Evolutionary conservation across 495 filamentous ascomycete genomes (phyloP), one percentile per base, ranked within the genome.

Genomic region (Barbatosphaeria neglecta): DNA sequence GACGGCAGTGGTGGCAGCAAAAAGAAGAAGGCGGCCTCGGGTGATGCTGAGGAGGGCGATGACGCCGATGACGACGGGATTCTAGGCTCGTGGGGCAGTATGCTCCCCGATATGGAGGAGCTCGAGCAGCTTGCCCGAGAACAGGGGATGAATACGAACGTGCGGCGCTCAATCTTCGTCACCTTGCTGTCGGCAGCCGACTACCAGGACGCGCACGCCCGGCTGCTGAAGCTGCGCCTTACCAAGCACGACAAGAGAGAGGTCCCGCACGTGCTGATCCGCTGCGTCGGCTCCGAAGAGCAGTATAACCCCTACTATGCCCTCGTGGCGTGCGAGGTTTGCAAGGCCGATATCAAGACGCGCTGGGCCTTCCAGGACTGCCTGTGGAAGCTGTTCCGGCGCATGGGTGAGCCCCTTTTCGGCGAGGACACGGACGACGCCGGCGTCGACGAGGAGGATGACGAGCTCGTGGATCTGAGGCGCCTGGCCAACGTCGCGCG

Each of bases 251-350:
- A 96, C 57, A 80, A 92, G 52, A 76, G 76, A 25, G 92, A 97
- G 61, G 84, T 97, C 16, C 81, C 90, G 9, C 82, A 84, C 28
- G 87, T 98, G 11, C 70, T 98, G 6, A 74, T 95, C 33, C 90
- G 90, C 52, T 97, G 90, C 60, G 78, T 80, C 13, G 85, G 87
- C 50, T 80, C 81, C 16, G 92, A 97, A 67, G 72, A 83, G 46
- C 67, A 65, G 0, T 90, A 95, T 63, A 98, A 97, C 61, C 87
- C 86, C 0, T 98, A 94, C 66, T 98, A 98, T 57, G 83, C 87
- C 0, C 66, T 95, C 0, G 76, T 98, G 18, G 86, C 90, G 10
- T 74, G 78, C 37, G 80, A 77, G 46, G 65, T 95, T 11, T 88
- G 87, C 55, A 6, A n/a, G 13, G 69, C 70, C 4, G 82, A 84